Evolutionary conservation across 164 flowering plant genomes (phyloP).

Genomic region (Tinospora cordifolia): DNA sequence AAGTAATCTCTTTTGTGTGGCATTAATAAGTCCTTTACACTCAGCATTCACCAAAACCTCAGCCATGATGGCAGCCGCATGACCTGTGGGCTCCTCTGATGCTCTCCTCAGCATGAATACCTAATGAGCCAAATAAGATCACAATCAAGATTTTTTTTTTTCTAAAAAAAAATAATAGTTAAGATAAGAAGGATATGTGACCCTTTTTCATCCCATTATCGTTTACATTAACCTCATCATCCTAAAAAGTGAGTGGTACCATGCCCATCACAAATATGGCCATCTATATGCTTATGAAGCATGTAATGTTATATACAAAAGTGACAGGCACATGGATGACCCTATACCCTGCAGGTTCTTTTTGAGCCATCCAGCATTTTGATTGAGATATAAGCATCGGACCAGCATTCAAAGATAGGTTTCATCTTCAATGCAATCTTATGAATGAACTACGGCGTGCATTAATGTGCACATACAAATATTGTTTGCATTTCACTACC

Average conservation of each 20-base stretch:
- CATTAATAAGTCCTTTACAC: conserved; percentile 54
- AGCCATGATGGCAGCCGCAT: conserved; percentile 65
- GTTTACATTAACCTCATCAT: not conserved
- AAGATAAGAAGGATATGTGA: too few species aligned
- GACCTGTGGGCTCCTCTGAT: conserved; percentile 64
- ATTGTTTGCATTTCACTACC: too few species aligned
- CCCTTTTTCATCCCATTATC: too few species aligned
- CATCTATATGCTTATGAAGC: not conserved
- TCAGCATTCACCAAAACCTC: conserved; percentile 69
- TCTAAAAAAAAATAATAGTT: too few species aligned
- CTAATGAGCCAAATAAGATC: conserved; percentile 21
- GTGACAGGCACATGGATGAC: not conserved
- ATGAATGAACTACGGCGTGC: too few species aligned
- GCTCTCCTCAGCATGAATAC: conserved; percentile 66
- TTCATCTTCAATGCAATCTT: too few species aligned
- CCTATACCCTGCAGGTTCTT: not conserved
- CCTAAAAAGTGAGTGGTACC: not conserved
- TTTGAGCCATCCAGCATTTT: not conserved
- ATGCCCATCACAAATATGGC: not conserved
- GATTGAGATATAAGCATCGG: not conserved
- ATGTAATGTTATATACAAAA: not conserved
- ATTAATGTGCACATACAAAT: too few species aligned
- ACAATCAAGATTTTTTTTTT: not conserved
- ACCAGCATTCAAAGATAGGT: not conserved
- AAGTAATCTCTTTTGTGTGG: conserved; percentile 57